These are phyloP conservation scores for Heteromeles arbutifolia DNA, from an alignment of 306 rosid genomes.

Conservation along the genomic window DNA sequence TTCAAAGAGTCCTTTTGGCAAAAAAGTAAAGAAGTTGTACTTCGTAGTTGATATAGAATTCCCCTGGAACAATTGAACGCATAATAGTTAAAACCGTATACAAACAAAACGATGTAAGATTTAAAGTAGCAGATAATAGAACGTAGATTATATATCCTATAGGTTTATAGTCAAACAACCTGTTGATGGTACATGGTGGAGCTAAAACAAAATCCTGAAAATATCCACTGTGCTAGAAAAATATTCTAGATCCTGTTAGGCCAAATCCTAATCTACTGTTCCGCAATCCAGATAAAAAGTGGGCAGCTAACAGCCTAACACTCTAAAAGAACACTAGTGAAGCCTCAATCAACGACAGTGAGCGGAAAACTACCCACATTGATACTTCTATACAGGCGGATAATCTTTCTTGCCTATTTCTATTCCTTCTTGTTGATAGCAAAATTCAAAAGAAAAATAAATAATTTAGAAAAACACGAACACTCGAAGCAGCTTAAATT, in stretches of 20 bases:
- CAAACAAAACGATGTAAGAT: not conserved
- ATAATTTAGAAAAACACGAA: not conserved
- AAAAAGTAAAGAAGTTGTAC: conserved; percentile 73
- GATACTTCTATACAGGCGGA: not conserved
- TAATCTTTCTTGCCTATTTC: not conserved
- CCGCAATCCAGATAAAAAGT: not conserved
- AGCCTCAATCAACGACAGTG: not conserved
- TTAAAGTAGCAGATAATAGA: conserved; percentile 3
- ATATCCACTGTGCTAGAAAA: not conserved
- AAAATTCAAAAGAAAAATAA: too few species aligned
- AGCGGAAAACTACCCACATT: not conserved
- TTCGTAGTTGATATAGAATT: conserved; percentile 92
- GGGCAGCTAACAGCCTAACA: not conserved
- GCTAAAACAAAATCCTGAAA: not conserved
- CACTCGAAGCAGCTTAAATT: not conserved
- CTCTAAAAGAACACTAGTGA: not conserved
- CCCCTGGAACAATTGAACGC: conserved; percentile 52
- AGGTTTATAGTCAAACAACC: not conserved
- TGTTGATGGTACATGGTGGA: not conserved
- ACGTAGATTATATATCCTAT: not conserved
- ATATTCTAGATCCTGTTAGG: not conserved
- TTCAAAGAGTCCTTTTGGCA: conserved; percentile 93
- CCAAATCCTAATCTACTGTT: not conserved
- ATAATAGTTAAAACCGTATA: conserved; percentile 7
- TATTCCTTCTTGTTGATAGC: not conserved